A percentile compares a stretch with the other conserved stretches of the same genome.
phyloP scores from a whole-genome alignment of 768 basidiomycete genomes.

The Serendipita sp. region DNA sequence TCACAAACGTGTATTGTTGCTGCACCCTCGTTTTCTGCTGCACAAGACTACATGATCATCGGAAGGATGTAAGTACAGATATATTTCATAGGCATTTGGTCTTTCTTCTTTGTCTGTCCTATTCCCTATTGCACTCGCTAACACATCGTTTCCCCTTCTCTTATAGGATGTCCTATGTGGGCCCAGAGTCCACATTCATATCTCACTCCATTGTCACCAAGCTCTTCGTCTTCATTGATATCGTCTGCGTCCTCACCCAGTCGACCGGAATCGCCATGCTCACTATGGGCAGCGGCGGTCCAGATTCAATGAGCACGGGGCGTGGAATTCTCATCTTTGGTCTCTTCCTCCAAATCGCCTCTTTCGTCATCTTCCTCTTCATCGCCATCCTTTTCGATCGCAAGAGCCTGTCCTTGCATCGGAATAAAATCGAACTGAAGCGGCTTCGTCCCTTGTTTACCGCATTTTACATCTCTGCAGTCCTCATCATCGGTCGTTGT shows the following conservation, averaged over 20 bases:
- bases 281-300: neutral
- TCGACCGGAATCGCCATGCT: neutral
- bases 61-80: neutral
- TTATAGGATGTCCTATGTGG: neutral
- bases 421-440: neutral
- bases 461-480: neutral
- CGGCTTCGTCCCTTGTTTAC: neutral
- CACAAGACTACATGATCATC: conserved; percentile 5
- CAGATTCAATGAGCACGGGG: neutral
- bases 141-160: neutral
- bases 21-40: neutral
- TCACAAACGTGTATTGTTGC: conserved; percentile 4
- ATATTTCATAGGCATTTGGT: no score
- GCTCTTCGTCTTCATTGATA: conserved; percentile 1
- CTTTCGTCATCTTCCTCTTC: conserved; percentile 1
- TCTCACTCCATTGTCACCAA: conserved; percentile 1
- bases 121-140: neutral
- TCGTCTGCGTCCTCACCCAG: neutral
- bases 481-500: conserved; percentile 1
- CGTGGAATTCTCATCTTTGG: neutral
- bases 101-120: neutral
- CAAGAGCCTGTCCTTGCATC: no score
- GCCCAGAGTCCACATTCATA: neutral
- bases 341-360: neutral
- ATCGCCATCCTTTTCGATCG: neutral